Percentiles rank a stretch among this genome's conserved stretches.
Evolutionary conservation across 305 asterid species (phyloP).

Genomic region (Stenogyne calaminthoides): DNA sequence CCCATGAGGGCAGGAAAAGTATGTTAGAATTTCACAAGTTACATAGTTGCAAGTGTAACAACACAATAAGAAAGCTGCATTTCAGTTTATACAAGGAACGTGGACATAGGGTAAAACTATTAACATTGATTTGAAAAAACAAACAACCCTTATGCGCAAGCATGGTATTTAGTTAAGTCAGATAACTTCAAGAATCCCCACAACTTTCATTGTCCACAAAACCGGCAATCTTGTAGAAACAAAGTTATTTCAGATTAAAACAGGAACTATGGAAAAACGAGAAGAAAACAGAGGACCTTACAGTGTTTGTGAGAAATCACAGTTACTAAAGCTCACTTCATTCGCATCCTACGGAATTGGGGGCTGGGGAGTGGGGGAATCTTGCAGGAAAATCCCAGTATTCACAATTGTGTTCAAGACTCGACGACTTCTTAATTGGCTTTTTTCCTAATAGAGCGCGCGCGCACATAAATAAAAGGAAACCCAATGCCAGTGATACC

Average conservation of each 20-base stretch:
- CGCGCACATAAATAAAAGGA: background rate
- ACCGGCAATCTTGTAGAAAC: background rate
- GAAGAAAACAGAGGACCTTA: background rate
- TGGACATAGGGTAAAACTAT: background rate
- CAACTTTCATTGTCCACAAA: background rate
- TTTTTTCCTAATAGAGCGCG: background rate
- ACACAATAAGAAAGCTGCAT: background rate
- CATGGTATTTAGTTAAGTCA: background rate
- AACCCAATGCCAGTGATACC: background rate
- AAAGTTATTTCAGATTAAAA: background rate
- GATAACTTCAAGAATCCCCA: background rate
- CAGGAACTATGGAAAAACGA: background rate
- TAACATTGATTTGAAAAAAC: background rate
- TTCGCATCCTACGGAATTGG: background rate
- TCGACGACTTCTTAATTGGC: background rate
- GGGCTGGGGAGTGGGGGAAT: background rate
- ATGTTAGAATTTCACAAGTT: background rate
- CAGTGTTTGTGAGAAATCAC: background rate
- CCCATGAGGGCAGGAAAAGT: background rate
- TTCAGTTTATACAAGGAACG: background rate
- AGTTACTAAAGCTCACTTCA: background rate
- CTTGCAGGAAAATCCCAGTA: background rate
- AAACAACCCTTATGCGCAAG: slow-evolving; percentile 2
- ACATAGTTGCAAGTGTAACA: background rate
- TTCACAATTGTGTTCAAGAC: background rate